Conservation (phyloP, 2,329 filamentous ascomycete species). For the Macrophomina tecta region DNA sequence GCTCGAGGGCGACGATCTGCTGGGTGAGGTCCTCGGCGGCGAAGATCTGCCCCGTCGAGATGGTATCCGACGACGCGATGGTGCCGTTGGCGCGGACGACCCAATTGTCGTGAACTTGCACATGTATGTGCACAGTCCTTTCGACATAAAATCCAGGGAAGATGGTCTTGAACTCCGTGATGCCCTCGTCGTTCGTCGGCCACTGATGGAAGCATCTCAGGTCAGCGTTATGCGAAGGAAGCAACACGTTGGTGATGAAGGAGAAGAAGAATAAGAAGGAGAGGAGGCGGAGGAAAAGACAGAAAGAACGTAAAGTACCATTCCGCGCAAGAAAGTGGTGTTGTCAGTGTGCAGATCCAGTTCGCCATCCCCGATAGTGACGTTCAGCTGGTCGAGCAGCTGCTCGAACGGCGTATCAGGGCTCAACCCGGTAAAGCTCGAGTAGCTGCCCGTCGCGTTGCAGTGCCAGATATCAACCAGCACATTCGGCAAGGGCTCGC, state of each 20-base stretch:
- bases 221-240: too few relatives aligned
- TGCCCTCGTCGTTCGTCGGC: constrained; percentile 37
- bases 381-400: constrained; percentile 40
- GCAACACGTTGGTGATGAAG: too few relatives aligned
- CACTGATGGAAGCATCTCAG: constrained; percentile 23
- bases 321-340: constrained; percentile 39
- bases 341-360: constrained; percentile 37
- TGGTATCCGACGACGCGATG: constrained; percentile 37
- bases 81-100: constrained; percentile 39
- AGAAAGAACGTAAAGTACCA: constrained; percentile 22
- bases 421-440: constrained; percentile 37
- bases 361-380: constrained; percentile 33
- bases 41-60: constrained; percentile 44
- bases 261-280: too few relatives aligned
- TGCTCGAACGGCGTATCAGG: constrained; percentile 24
- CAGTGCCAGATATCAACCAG: constrained; percentile 45
- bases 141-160: constrained; percentile 37
- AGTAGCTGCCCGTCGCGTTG: constrained; percentile 37
- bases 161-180: constrained; percentile 37
- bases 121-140: constrained; percentile 36
- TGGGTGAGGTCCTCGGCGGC: constrained; percentile 39
- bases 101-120: constrained; percentile 34
- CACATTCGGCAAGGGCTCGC: constrained; percentile 46
- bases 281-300: neutral
- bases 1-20: constrained; percentile 44